phyloP scores from a whole-genome alignment of 108 stramenopile genomes.

The Cyclostephanos tholiformis region DNA sequence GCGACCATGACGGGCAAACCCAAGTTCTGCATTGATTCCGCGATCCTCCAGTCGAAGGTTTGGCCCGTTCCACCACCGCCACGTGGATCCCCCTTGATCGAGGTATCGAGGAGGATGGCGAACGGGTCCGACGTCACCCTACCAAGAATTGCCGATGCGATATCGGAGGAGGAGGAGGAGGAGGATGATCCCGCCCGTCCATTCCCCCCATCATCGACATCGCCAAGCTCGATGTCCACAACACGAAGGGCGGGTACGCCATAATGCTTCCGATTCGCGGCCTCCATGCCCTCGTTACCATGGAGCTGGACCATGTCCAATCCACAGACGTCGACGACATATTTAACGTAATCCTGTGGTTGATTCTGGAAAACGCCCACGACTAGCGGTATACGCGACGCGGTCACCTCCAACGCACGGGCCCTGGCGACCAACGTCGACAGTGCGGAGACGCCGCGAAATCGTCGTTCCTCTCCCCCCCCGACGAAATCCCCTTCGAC shows the following conservation, averaged over 20 bases:
- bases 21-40: constrained; percentile 74
- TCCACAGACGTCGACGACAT: constrained; percentile 81
- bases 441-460: constrained; percentile 33
- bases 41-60: constrained; percentile 94
- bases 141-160: constrained; percentile 63
- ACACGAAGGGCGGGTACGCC: constrained; percentile 92
- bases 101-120: constrained; percentile 92
- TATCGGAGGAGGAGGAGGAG: constrained; percentile 35
- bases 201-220: constrained; percentile 8
- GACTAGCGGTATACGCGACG: constrained; percentile 75
- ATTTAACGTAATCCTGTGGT: constrained; percentile 69
- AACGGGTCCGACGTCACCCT: constrained; percentile 73
- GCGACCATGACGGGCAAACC: constrained; percentile 97
- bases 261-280: constrained; percentile 61
- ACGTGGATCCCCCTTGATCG: constrained; percentile 77
- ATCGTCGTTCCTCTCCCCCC: neutral
- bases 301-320: constrained; percentile 98
- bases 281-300: constrained; percentile 91
- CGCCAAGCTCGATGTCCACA: constrained; percentile 87
- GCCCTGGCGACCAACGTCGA: constrained; percentile 57
- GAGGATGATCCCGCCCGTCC: neutral
- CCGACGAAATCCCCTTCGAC: constrained; percentile 1
- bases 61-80: constrained; percentile 93
- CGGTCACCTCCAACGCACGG: constrained; percentile 49
- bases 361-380: constrained; percentile 99